Conservation (phyloP, 1,139 yeast genomes). For the Taphrina pruni region DNA sequence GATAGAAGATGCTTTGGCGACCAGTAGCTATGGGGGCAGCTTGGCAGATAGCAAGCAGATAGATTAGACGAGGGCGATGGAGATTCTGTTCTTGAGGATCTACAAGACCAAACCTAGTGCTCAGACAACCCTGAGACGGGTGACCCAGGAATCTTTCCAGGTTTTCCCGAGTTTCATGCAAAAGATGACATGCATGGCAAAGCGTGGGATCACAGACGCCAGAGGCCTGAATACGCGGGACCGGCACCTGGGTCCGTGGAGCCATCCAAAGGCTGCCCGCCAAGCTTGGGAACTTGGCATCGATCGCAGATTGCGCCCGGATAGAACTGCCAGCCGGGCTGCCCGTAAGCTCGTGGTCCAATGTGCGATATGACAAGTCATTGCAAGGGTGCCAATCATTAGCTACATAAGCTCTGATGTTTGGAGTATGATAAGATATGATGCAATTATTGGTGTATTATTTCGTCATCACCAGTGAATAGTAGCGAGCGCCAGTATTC, state of each 20-base stretch:
- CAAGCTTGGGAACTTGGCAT: background rate
- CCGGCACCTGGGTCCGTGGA: background rate
- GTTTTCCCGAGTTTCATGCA: background rate
- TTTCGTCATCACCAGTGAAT: background rate
- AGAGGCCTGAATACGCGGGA: slow-evolving; percentile 2
- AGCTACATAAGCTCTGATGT: background rate
- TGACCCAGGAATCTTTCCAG: background rate
- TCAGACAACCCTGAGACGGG: background rate
- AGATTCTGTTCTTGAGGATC: background rate
- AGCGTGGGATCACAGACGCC: background rate
- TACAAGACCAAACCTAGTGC: background rate
- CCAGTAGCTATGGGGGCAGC: too few relatives aligned
- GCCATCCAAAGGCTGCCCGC: background rate
- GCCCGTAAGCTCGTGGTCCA: too few relatives aligned
- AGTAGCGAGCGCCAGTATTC: too few relatives aligned
- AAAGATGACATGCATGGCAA: slow-evolving; percentile 9
- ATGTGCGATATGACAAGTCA: too few relatives aligned
- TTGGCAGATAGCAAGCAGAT: too few relatives aligned
- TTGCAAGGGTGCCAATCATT: too few relatives aligned
- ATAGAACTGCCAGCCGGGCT: too few relatives aligned
- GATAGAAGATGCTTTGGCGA: too few relatives aligned
- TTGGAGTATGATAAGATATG: slow-evolving; percentile 4
- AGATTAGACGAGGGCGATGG: too few relatives aligned
- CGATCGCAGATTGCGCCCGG: background rate
- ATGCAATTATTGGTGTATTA: background rate